These are phyloP conservation scores for Xenoacremonium recifei DNA, from an alignment of 2,329 filamentous ascomycete genomes.

Conservation along the genomic window DNA sequence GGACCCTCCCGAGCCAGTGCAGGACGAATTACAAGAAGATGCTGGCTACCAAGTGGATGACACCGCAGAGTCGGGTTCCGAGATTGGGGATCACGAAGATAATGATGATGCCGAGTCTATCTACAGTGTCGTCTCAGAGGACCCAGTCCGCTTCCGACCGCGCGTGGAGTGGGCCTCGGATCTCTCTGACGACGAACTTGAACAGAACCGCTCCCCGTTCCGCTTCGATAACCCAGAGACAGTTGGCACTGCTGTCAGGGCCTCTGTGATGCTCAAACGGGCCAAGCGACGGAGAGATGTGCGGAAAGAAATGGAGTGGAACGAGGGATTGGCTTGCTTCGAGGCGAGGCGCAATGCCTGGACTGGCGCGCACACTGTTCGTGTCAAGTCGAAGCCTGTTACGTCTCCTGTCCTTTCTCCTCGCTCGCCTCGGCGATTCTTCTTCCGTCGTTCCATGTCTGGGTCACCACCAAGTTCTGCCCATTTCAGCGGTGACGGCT, in stretches of 20 bases:
- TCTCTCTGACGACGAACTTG: constrained; percentile 47
- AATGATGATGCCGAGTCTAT: constrained; percentile 49
- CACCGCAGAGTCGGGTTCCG: constrained; percentile 39
- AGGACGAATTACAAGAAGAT: constrained; percentile 34
- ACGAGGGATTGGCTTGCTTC: constrained; percentile 79
- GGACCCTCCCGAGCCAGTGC: constrained; percentile 16
- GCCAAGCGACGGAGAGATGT: constrained; percentile 56
- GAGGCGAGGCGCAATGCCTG: constrained; percentile 75
- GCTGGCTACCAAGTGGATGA: constrained; percentile 36
- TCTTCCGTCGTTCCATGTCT: constrained; percentile 47
- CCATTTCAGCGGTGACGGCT: constrained; percentile 28
- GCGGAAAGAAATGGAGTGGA: constrained; percentile 71
- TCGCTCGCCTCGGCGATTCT: constrained; percentile 48
- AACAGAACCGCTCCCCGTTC: constrained; percentile 43
- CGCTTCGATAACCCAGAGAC: constrained; percentile 51
- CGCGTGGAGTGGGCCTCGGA: constrained; percentile 59
- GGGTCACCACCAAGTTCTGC: constrained; percentile 35
- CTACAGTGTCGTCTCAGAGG: constrained; percentile 58
- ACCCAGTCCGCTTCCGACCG: constrained; percentile 47
- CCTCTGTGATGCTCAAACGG: constrained; percentile 46
- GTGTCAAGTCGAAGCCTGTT: constrained; percentile 47
- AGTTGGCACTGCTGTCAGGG: constrained; percentile 41
- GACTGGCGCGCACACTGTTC: constrained; percentile 71
- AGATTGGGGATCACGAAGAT: constrained; percentile 35
- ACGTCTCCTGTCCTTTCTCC: constrained; percentile 42